Evolutionary conservation across 2,329 filamentous ascomycete genomes (phyloP), one percentile per base, ranked within the genome.

Genomic region (Dactylonectria estremocensis): DNA sequence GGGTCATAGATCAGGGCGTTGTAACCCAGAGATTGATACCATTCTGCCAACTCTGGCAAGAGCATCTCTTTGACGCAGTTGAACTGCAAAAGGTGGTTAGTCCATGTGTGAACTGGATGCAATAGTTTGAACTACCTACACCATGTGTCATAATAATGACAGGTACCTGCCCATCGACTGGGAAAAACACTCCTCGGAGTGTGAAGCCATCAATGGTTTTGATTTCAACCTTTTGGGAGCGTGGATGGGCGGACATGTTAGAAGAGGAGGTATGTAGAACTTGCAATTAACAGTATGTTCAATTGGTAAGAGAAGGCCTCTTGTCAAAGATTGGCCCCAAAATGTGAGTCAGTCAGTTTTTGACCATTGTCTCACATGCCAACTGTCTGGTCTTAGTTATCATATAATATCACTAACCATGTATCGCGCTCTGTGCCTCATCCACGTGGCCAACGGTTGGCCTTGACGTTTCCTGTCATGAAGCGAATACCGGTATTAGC

Each of bases 161-260:
- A 3, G 78, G 72, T 2, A 72, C 76, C 35, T 59, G 66, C 18
- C 66, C 28, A 10, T 37, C 48, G 8, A 77, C 79, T 31, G 77
- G 74, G 65, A 78, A 84, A 16, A 84, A 72, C 67, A 72, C 74
- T 10, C 82, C 83, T n/a, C 78, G 73, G 8, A 85, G 69, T 8
- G 74, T 80, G 5, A 83, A 45, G 7, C 81, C 81, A 70, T 84
- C 82, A 3, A 83, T 53, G 7, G 83, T 83, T 46, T 78, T 78
- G 73, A 83, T 82, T 62, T 83, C 78, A 49, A 84, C 77, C 45
- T 80, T 74, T 60, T 73, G 33, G 33, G 33, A 35, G 5, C 33
- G 33, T 35, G 33, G 33, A 9, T 35, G 33, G 33, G 33, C 33
- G 33, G 33, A 35, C 33, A 35, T 35, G 33, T 35, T 35, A 35